Percentiles rank a stretch among this genome's conserved stretches.
phyloP scores from a whole-genome alignment of 305 asterid genomes.

The Solanum hybrid region DNA sequence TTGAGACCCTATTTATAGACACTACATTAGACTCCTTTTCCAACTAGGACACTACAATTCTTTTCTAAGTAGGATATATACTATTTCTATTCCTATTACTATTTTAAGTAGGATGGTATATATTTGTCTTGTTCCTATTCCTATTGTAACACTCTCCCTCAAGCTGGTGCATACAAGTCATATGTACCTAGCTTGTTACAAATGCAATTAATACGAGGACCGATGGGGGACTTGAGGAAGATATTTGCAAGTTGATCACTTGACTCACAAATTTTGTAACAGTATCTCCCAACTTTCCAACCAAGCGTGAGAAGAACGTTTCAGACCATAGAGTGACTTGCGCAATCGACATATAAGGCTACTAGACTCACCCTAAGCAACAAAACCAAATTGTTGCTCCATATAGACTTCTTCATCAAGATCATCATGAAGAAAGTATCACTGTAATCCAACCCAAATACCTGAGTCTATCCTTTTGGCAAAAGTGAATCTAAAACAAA shows the following conservation, averaged over 20 bases:
- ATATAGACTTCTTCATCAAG: not conserved
- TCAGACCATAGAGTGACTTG: not conserved
- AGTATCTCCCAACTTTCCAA: not conserved
- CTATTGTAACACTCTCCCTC: not conserved
- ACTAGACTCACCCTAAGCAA: not conserved
- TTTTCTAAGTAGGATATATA: not conserved
- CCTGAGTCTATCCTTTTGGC: not conserved
- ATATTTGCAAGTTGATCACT: not conserved
- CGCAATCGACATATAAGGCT: not conserved
- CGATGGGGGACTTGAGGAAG: not conserved
- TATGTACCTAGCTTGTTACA: not conserved
- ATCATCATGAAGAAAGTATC: not conserved
- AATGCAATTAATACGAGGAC: not conserved
- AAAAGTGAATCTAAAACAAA: not conserved
- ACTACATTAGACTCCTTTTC: not conserved
- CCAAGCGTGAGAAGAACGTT: not conserved
- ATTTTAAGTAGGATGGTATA: not conserved
- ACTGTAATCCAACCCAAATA: not conserved
- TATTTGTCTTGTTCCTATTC: not conserved
- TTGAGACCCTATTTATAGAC: not conserved
- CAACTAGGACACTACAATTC: not conserved
- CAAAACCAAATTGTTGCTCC: not conserved
- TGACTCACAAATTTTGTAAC: not conserved
- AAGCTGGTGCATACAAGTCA: not conserved
- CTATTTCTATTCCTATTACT: not conserved